Percentiles rank a stretch among this genome's conserved stretches.
Conservation (phyloP, 345 rosid genomes). For the Kernera saxatilis region DNA sequence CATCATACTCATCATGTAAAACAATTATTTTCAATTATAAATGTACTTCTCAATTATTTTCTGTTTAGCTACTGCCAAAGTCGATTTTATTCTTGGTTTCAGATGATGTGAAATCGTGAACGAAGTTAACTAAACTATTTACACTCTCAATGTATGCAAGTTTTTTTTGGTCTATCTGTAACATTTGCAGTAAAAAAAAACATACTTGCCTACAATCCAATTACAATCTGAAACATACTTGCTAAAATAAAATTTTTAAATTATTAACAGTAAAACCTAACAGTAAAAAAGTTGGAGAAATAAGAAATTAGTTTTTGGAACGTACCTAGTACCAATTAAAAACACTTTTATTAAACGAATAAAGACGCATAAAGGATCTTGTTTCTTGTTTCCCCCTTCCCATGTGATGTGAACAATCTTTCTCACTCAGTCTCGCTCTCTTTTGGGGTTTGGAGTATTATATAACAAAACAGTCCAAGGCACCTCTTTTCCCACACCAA, state of each 20-base stretch:
- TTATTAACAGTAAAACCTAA: background rate
- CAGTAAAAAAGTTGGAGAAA: background rate
- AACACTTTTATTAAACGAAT: background rate
- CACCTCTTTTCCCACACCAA: constrained; percentile 24
- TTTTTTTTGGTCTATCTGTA: background rate
- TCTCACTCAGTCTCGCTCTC: constrained; percentile 6
- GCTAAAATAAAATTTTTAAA: background rate
- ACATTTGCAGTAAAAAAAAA: background rate
- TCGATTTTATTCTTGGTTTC: background rate
- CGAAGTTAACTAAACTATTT: background rate
- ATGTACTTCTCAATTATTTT: too few relatives aligned
- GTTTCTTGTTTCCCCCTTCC: constrained; percentile 24
- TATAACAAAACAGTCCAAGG: constrained; percentile 19
- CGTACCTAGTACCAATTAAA: constrained; percentile 16
- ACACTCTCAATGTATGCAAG: background rate
- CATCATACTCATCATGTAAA: too few relatives aligned
- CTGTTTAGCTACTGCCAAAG: background rate
- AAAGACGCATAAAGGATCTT: constrained; percentile 22
- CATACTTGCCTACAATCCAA: background rate
- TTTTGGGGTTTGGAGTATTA: constrained; percentile 1
- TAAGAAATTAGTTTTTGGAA: background rate
- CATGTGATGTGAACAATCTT: constrained; percentile 32
- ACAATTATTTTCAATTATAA: too few relatives aligned
- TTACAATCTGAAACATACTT: background rate
- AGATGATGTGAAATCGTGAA: background rate